Conservation (phyloP, 2,329 filamentous ascomycete genomes). For the Coleophoma cylindrospora region DNA sequence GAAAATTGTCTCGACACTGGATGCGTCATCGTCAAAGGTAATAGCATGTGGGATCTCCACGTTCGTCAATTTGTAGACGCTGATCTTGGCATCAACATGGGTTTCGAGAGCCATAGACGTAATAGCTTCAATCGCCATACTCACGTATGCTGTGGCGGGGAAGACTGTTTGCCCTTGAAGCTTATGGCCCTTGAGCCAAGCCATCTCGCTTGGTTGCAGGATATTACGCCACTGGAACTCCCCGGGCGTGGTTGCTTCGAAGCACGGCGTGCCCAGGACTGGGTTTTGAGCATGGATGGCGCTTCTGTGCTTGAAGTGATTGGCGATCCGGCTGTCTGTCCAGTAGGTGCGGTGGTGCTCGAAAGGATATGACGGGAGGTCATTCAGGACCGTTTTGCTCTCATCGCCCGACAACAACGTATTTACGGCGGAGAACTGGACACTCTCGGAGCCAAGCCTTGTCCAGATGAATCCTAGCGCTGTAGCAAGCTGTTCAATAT, state of each 20-base stretch:
- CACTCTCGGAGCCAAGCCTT: constrained; percentile 15
- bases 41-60: constrained; percentile 1
- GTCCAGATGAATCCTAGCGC: constrained; percentile 9
- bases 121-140: constrained; percentile 40
- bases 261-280: not conserved
- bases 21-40: not conserved
- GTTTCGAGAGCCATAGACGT: not conserved
- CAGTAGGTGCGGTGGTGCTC: constrained; percentile 5
- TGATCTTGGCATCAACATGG: not conserved
- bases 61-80: constrained; percentile 1
- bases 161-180: constrained; percentile 30
- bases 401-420: constrained; percentile 6
- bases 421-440: constrained; percentile 7
- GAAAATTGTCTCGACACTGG: not conserved
- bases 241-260: not conserved
- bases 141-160: constrained; percentile 40
- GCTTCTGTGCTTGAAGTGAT: not conserved
- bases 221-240: not conserved
- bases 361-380: constrained; percentile 5
- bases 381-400: not conserved
- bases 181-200: constrained; percentile 39
- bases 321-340: constrained; percentile 7
- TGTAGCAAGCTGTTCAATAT: constrained; percentile 4
- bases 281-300: not conserved
- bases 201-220: constrained; percentile 20